Conservation (phyloP, 768 basidiomycete genomes). For the Clitopilus passeckerianus region DNA sequence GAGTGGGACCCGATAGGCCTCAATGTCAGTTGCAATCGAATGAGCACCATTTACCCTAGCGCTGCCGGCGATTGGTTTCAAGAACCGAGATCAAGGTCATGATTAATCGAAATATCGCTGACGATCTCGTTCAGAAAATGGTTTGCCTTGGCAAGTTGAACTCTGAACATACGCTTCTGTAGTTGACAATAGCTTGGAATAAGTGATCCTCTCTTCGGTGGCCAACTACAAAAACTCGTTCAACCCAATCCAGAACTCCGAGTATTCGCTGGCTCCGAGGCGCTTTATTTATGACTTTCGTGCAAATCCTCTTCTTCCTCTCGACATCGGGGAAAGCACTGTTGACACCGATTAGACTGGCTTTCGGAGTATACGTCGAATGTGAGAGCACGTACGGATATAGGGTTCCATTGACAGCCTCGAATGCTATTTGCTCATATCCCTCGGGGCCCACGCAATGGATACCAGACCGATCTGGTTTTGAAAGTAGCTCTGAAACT, state of each 20-base stretch:
- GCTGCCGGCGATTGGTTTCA: no score
- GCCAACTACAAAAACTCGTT: neutral
- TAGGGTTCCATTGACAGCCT: neutral
- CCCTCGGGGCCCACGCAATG: no score
- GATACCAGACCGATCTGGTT: no score
- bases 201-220: neutral
- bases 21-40: no score
- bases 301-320: neutral
- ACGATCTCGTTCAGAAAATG: neutral
- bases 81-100: no score
- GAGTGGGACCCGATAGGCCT: no score
- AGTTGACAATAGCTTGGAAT: neutral
- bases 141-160: neutral
- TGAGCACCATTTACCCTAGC: no score
- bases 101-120: neutral
- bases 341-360: neutral
- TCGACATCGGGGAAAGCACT: neutral
- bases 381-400: neutral
- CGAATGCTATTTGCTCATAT: no score
- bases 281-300: neutral
- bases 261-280: neutral
- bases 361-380: neutral
- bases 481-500: no score
- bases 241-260: neutral
- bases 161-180: neutral